Base-by-base conservation (phyloP, 345 rosid genomes). In the Balakata baccata region DNA sequence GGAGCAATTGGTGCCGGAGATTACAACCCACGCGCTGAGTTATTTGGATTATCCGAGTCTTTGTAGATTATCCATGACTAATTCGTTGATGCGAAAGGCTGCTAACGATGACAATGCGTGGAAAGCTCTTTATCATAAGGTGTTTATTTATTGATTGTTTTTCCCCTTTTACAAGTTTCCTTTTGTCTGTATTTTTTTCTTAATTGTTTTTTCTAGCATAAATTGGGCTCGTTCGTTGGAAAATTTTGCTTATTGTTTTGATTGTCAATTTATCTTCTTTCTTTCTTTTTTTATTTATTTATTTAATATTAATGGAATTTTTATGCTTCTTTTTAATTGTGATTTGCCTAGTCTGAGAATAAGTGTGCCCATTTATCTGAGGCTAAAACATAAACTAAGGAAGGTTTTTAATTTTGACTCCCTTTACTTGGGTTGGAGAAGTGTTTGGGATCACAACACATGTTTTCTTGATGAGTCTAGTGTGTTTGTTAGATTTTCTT, bases 1-100 rank as follows among this genome's bases (percentile, higher is more conserved):
- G 98, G 98, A 96, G 86, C 98, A 96, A 85, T 82, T 96, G 77
- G 99, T 93, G 54, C 97, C 99, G 53, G 99, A 96, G 85, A 96
- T 96, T 75, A 93, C 95, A 25, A 91, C 99, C 0, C 99, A 96
- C 86, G 93, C 96, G 22, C 97, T 96, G 14, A 96, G 99, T 81
- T 96, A 93, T 74, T 83, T 96, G 90, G 99, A 96, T 88, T 96
- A 89, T 78, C 91, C 92, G 3, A 95, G 98, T 80, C 82, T 95
- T 67, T 95, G 99, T 81, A 82, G 98, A 47, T 85, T 96, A 72
- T 96, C 99, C 3, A 93, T 96, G 99, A 96, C 98, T 53, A 96
- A 93, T 83, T 93, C 99, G 8, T 81, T 88, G 85, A 96, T 96
- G 99, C 87, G 99, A 66, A 93, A 85, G 77, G 99, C 98, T 66